Conservation (phyloP, 352 stramenopile genomes). For the Elongisporangium anandrum region DNA sequence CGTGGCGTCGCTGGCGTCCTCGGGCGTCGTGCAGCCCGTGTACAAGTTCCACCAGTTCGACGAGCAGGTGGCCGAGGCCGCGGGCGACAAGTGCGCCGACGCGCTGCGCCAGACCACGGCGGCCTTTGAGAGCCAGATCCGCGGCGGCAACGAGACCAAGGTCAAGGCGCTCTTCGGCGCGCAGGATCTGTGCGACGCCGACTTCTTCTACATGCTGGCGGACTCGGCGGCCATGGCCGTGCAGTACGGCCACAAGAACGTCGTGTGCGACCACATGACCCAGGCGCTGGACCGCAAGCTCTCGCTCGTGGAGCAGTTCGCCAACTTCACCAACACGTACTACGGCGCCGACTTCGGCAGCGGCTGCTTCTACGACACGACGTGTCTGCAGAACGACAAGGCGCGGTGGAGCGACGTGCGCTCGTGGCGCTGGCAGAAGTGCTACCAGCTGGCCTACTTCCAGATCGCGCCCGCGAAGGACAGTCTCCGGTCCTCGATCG, state of each 20-base stretch:
- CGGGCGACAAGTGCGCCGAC: constrained; percentile 51
- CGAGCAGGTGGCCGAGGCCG: constrained; percentile 61
- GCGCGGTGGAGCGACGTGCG: constrained; percentile 64
- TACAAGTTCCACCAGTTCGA: constrained; percentile 84
- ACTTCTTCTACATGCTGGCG: constrained; percentile 91
- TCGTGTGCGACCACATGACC: constrained; percentile 64
- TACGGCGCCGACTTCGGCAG: constrained; percentile 76
- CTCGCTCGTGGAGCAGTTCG: constrained; percentile 61
- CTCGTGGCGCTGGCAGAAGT: constrained; percentile 89
- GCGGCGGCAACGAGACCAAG: constrained; percentile 33
- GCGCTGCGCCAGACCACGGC: constrained; percentile 54
- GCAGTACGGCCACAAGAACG: constrained; percentile 84
- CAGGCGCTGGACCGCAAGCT: constrained; percentile 40
- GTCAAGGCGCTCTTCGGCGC: constrained; percentile 70
- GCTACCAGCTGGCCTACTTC: constrained; percentile 83
- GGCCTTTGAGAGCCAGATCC: constrained; percentile 65
- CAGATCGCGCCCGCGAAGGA: constrained; percentile 60
- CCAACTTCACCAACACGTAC: constrained; percentile 75
- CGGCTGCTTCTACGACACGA: constrained; percentile 83
- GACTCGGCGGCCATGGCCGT: constrained; percentile 85
- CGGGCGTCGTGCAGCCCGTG: constrained; percentile 75
- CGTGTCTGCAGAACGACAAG: constrained; percentile 45
- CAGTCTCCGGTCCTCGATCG: constrained; percentile 58
- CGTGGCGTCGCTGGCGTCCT: constrained; percentile 65
- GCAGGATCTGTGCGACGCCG: constrained; percentile 44